Conservation (phyloP, 805 yeast species). For the Candida morakotiae region DNA sequence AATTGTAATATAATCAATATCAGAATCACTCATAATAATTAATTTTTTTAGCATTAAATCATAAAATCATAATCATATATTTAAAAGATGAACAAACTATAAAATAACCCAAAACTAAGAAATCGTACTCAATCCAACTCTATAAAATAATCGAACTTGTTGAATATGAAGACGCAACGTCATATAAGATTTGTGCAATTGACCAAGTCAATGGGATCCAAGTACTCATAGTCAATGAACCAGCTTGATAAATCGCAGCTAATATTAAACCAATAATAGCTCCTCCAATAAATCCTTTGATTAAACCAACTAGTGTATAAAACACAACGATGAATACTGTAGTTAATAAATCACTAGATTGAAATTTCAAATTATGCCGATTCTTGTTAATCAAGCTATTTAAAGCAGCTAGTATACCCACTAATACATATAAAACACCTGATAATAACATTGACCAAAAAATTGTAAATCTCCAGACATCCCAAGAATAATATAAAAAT, state of each 20-base stretch:
- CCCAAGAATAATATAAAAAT: conserved; percentile 62
- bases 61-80: no score
- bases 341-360: conserved; percentile 1
- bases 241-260: conserved; percentile 74
- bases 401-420: conserved; percentile 56
- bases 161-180: conserved; percentile 64
- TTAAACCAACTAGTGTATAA: conserved; percentile 47
- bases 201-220: conserved; percentile 94
- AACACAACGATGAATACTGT: conserved; percentile 12
- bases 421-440: conserved; percentile 55
- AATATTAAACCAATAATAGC: conserved; percentile 72
- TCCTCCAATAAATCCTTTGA: conserved; percentile 70
- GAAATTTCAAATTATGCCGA: conserved; percentile 12
- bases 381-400: conserved; percentile 20
- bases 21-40: not conserved
- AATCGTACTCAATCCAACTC: not conserved
- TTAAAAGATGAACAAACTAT: not conserved
- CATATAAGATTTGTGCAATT: conserved; percentile 59
- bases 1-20: conserved; percentile 10
- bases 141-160: conserved; percentile 31
- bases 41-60: not conserved
- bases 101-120: not conserved
- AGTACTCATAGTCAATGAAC: conserved; percentile 82
- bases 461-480: conserved; percentile 80
- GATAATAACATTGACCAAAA: conserved; percentile 76